phyloP scores from a whole-genome alignment of 345 rosid species.

The Populus simonii region DNA sequence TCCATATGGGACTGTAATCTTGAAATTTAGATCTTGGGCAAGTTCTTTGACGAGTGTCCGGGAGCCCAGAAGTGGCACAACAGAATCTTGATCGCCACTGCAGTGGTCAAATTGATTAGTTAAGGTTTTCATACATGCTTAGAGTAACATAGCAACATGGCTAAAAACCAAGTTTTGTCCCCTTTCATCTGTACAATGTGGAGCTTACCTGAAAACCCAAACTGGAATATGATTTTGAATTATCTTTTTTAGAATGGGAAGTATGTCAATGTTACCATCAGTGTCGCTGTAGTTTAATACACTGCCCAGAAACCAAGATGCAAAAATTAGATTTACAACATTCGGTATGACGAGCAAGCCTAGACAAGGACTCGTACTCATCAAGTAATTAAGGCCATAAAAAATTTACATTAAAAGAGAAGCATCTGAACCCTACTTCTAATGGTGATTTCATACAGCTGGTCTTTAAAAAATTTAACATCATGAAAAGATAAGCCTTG shows the following conservation, averaged over 20 bases:
- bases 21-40: constrained; percentile 61
- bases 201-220: constrained; percentile 75
- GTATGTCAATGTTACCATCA: constrained; percentile 63
- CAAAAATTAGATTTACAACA: not conserved
- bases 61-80: constrained; percentile 74
- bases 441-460: not conserved
- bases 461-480: not conserved
- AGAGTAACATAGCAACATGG: not conserved
- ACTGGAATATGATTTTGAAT: constrained; percentile 54
- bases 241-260: constrained; percentile 72
- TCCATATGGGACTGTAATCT: constrained; percentile 64
- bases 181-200: not conserved
- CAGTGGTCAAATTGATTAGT: not conserved
- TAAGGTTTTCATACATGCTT: not conserved
- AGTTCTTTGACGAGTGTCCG: constrained; percentile 73
- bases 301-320: constrained; percentile 35
- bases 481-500: not conserved
- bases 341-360: not conserved
- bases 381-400: not conserved
- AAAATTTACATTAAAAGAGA: not conserved
- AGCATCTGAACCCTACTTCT: not conserved
- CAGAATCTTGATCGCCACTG: constrained; percentile 91
- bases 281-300: constrained; percentile 48
- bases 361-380: not conserved
- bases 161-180: not conserved